A percentile compares a stretch with the other conserved stretches of the same genome.
phyloP scores from a whole-genome alignment of 345 rosid genomes.

The Gossypium longicalyx region DNA sequence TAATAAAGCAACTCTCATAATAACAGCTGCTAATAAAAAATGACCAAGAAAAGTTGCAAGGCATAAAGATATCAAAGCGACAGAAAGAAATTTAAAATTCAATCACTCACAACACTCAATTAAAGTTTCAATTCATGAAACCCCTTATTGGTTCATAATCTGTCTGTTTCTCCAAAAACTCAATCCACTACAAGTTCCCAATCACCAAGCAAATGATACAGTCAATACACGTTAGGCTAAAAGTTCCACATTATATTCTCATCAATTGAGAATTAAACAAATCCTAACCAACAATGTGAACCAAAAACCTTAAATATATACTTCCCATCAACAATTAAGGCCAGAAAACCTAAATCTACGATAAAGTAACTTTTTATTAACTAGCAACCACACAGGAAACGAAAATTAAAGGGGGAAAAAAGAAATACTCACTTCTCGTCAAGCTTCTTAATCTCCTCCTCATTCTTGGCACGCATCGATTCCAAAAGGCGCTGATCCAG shows the following conservation, averaged over 20 bases:
- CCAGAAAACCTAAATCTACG: not conserved
- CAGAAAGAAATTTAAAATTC: not conserved
- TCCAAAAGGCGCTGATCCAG: constrained; percentile 64
- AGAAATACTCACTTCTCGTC: constrained; percentile 72
- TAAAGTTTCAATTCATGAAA: not conserved
- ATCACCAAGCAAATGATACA: not conserved
- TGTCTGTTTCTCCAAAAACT: not conserved
- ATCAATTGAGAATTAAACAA: not conserved
- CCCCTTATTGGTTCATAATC: not conserved
- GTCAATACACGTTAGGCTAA: not conserved
- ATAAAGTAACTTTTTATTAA: not conserved
- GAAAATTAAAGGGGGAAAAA: not conserved
- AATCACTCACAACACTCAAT: not conserved
- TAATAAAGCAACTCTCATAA: not conserved
- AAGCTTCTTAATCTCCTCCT: constrained; percentile 76
- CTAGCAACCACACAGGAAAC: not conserved
- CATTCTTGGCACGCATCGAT: constrained; percentile 59
- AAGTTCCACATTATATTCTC: not conserved
- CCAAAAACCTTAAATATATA: not conserved
- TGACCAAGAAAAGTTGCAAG: too few relatives aligned
- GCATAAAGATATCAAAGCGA: not conserved
- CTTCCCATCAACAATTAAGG: not conserved
- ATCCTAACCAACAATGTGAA: not conserved
- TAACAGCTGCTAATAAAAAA: not conserved
- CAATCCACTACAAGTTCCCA: not conserved